Conservation (phyloP, 2,329 filamentous ascomycete species). For the Escovopsis sp. region DNA sequence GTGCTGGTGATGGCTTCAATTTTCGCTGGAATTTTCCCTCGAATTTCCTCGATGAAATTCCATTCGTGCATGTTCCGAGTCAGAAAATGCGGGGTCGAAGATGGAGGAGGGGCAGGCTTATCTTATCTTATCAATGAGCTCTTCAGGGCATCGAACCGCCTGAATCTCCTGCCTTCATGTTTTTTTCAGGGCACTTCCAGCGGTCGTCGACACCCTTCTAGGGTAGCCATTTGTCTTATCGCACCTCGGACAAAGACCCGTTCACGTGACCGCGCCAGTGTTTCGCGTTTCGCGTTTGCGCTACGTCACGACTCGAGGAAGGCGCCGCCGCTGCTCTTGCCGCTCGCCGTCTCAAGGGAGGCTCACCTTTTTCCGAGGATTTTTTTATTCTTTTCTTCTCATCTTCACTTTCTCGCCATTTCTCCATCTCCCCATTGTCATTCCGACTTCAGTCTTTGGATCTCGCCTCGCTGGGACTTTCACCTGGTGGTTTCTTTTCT, state of each 20-base stretch:
- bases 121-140: too few relatives aligned
- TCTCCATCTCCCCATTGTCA: background rate
- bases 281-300: constrained; percentile 20
- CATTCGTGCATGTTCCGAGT: too few relatives aligned
- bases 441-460: too few relatives aligned
- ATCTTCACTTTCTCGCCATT: background rate
- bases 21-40: background rate
- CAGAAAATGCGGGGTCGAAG: too few relatives aligned
- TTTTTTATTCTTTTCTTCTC: background rate
- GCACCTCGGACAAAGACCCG: too few relatives aligned
- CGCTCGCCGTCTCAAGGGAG: too few relatives aligned
- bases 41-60: constrained; percentile 1
- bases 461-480: too few relatives aligned
- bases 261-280: constrained; percentile 17
- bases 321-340: constrained; percentile 1
- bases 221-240: constrained; percentile 4
- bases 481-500: too few relatives aligned
- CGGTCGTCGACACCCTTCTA: constrained; percentile 2
- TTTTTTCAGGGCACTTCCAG: constrained; percentile 5
- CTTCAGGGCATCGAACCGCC: too few relatives aligned
- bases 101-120: too few relatives aligned
- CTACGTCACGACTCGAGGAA: constrained; percentile 10
- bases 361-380: too few relatives aligned
- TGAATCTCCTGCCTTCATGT: background rate
- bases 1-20: background rate